Evolutionary conservation across 441 rosid species (phyloP), one percentile per base, ranked within the genome.

Genomic region (Pelargonium citronellum): DNA sequence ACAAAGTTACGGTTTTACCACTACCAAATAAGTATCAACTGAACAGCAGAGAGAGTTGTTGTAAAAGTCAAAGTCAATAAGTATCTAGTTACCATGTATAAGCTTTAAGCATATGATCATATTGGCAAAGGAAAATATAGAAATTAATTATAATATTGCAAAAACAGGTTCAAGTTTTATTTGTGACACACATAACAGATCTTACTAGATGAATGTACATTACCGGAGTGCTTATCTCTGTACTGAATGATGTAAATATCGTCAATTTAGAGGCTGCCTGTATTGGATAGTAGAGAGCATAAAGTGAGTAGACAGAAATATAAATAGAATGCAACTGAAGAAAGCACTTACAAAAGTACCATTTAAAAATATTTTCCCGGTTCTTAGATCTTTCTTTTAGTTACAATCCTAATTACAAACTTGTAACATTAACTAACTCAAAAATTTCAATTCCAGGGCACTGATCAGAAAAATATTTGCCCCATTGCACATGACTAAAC

Each of bases 201-300:
- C 37, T 41, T 2, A 64, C 44, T 37, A 41, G 13, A 43, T 22
- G n/a, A 62, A 17, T 16, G 22, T 43, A 2, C 46, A 51, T 51
- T 83, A 87, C 97, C 92, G 73, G 80, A 4, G 82, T 69, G 22
- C 66, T 71, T 66, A 63, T 75, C 69, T 77, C 82, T 12, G 91
- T 78, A 1, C 78, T 64, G 66, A 78, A 81, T 53, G 83, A 78
- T 72, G 82, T 73, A 68, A 73, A 66, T 64, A 74, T 60, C 77
- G 55, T 76, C 55, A 78, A 72, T 60, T 82, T 80, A 64, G 20
- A 66, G 20, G 83, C 83, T 67, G 78, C 75, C 96, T 91, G 80
- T 27, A 69, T 60, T 53, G 27, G 70, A 70, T 13, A 51, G 39
- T n/a, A 46, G 30, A 69, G 30, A 10, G 5, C 51, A 27, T 46